These are phyloP conservation scores for Hermanozyma aechmeae DNA, from an alignment of 805 yeast species.

Conservation along the genomic window DNA sequence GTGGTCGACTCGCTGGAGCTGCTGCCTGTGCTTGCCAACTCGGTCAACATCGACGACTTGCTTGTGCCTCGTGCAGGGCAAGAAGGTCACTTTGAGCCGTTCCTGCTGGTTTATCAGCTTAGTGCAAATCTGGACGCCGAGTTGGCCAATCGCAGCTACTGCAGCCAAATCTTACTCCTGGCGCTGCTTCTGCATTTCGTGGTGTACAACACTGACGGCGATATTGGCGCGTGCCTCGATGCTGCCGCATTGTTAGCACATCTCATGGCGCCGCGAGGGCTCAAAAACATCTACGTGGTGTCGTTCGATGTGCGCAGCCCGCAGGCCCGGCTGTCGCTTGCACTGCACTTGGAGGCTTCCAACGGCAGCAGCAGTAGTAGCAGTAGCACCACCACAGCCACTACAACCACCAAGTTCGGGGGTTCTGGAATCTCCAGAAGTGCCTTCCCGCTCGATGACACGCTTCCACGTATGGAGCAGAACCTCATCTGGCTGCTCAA, in stretches of 20 bases:
- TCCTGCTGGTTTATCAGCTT: constrained; percentile 1
- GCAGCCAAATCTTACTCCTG: constrained; percentile 19
- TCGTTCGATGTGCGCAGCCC: constrained; percentile 2
- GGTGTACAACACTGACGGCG: constrained; percentile 17
- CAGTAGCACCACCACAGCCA: too few species aligned
- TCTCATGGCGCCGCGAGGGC: constrained; percentile 2
- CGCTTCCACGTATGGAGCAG: constrained; percentile 22
- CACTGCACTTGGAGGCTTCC: too few species aligned
- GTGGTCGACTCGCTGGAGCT: neutral
- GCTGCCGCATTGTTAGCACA: constrained; percentile 12
- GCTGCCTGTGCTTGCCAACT: neutral
- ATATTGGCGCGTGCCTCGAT: constrained; percentile 1
- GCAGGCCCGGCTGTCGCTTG: too few species aligned
- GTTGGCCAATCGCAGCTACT: constrained; percentile 22
- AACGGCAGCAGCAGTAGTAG: too few species aligned
- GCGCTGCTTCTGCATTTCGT: constrained; percentile 24
- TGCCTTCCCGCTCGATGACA: constrained; percentile 1
- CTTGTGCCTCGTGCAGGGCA: too few species aligned
- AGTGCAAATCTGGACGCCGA: constrained; percentile 3
- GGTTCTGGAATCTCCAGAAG: too few species aligned
- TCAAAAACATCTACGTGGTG: constrained; percentile 4
- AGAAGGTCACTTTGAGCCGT: too few species aligned
- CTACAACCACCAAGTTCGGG: too few species aligned
- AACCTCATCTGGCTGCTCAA: constrained; percentile 24
- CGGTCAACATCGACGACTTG: constrained; percentile 9